Evolutionary conservation across 1,139 yeast species (phyloP), one percentile per base, ranked within the genome.

Genomic region (Blastobotrys ciferrii): DNA sequence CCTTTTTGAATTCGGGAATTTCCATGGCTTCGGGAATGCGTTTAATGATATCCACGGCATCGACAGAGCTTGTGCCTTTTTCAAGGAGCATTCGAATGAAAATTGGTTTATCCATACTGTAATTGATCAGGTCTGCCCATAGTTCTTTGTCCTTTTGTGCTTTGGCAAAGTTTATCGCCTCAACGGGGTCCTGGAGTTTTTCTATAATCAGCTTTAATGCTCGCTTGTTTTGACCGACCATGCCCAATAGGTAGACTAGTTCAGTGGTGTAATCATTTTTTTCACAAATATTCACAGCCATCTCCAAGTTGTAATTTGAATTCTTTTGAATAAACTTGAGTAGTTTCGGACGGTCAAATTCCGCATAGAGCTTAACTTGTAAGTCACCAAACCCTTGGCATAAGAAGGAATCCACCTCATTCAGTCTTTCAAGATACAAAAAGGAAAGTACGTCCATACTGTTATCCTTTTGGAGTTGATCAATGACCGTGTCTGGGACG

Each of bases 151-250:
- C 95, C 47, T 83, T 81, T 55, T 85, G 82, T 13, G 76, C 74
- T 51, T 77, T 81, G 1, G 94, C 95, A 73, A 89, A 92, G 14
- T 76, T 77, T 32, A 92, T 86, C 0, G 98, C 98, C 58, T 79
- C 75, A 36, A 77, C 77, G 0, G 96, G 94, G 62, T 91, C 94
- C 48, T 83, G 77, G 47, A 89, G 68, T 57, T 86, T 77, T 56
- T 87, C 84, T 39, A 89, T 82, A 15, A 92, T 89, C 46, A 92
- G 71, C 53, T 74, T 76, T 58, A 92, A 69, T 0, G 98, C 98
- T 51, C 79, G 76, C 55, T 77, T 78, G 52, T 84, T 81, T 56
- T 87, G 87, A 1, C 98, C 98, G 28, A 87, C 82, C 59, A 81
- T 81, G 5, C 96, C 95, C 54, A 88, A 75, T 32, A 92, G 68